A percentile compares a stretch with the other conserved stretches of the same genome.
phyloP scores from a whole-genome alignment of 106 monocot genomes.

The Dendrobium huoshanense region DNA sequence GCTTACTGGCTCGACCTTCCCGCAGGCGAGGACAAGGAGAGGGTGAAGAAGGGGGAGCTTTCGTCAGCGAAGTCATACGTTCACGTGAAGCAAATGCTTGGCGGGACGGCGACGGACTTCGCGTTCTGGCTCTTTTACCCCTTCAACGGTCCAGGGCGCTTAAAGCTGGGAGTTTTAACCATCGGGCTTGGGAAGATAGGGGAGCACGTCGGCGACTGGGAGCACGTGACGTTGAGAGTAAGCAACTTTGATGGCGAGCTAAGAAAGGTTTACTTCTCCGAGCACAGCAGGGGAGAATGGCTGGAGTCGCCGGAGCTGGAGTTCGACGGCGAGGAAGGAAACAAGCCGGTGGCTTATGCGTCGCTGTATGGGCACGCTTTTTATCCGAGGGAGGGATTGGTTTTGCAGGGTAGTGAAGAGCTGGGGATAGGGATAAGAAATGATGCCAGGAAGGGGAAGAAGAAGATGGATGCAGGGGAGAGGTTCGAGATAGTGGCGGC shows the following conservation, averaged over 20 bases:
- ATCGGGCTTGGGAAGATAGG: constrained; percentile 57
- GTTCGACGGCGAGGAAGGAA: constrained; percentile 15
- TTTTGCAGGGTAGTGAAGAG: constrained; percentile 41
- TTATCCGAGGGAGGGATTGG: constrained; percentile 46
- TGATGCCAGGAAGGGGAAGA: constrained; percentile 43
- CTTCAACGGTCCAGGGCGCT: constrained; percentile 67
- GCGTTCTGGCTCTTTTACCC: constrained; percentile 78
- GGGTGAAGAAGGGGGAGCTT: constrained; percentile 51
- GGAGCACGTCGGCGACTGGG: constrained; percentile 87
- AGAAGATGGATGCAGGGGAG: constrained; percentile 36
- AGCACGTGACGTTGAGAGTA: constrained; percentile 69
- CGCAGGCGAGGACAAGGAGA: constrained; percentile 20
- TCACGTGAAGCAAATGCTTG: constrained; percentile 70
- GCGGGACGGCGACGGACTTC: constrained; percentile 70
- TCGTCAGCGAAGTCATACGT: constrained; percentile 35
- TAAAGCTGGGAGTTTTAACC: constrained; percentile 32
- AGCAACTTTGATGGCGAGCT: constrained; percentile 72
- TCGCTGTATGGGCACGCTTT: constrained; percentile 65
- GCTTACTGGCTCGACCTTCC: constrained; percentile 81
- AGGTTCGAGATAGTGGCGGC: constrained; percentile 41
- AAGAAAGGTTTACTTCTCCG: constrained; percentile 49
- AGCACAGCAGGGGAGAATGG: constrained; percentile 72
- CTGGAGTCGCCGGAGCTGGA: constrained; percentile 45
- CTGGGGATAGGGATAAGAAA: constrained; percentile 65
- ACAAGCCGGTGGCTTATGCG: constrained; percentile 38